Evolutionary conservation across 805 yeast species (phyloP).

Genomic region (Nakazawaea molendinolei): DNA sequence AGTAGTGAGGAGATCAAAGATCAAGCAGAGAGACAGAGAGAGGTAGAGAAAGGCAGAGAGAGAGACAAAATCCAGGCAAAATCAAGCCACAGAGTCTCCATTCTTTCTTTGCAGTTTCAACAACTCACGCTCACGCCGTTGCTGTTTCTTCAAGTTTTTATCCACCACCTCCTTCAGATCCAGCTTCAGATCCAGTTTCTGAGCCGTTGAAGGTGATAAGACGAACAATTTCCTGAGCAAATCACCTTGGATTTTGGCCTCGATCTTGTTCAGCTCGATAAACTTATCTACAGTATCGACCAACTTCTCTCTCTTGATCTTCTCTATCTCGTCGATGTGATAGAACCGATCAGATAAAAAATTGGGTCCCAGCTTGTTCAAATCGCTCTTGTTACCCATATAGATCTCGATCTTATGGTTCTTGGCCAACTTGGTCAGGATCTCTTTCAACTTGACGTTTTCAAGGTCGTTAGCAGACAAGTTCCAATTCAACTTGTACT

Average conservation of each 20-base stretch:
- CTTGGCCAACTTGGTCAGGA: constrained; percentile 3
- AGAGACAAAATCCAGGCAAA: too few species aligned
- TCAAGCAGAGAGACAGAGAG: too few species aligned
- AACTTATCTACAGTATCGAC: constrained; percentile 1
- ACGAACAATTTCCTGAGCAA: too few species aligned
- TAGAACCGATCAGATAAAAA: not conserved
- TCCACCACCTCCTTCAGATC: not conserved
- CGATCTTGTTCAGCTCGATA: not conserved
- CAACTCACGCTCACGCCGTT: constrained; percentile 5
- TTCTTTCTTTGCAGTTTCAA: constrained; percentile 6
- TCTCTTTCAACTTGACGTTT: constrained; percentile 11
- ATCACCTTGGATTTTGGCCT: constrained; percentile 3
- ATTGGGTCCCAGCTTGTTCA: constrained; percentile 2
- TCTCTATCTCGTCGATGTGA: constrained; percentile 4
- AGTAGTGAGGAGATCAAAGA: too few species aligned
- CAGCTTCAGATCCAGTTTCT: not conserved
- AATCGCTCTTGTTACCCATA: constrained; percentile 3
- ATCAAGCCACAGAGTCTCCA: not conserved
- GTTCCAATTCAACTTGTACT: constrained; percentile 10
- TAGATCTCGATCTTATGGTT: constrained; percentile 5
- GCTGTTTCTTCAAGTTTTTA: constrained; percentile 2
- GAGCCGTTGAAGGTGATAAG: too few species aligned
- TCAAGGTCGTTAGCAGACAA: constrained; percentile 9
- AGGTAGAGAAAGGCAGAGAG: too few species aligned
- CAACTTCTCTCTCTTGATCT: constrained; percentile 9